Conservation (phyloP, 768 basidiomycete species). For the Chalciporus piperatus region DNA sequence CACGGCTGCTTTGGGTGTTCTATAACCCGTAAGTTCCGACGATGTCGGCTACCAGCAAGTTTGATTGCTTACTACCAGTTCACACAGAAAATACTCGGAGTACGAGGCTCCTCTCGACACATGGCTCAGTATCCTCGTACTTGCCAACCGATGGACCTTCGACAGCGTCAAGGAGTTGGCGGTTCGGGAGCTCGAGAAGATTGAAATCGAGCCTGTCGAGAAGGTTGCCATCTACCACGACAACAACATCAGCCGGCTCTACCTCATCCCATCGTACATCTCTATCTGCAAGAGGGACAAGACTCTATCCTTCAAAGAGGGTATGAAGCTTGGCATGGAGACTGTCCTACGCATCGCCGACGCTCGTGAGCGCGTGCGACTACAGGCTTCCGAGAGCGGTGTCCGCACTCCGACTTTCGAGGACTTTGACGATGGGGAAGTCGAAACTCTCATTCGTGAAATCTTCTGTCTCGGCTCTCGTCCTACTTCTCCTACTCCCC, state of each 20-base stretch:
- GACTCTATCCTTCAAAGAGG: conserved; percentile 38
- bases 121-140: conserved; percentile 40
- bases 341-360: conserved; percentile 36
- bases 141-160: conserved; percentile 42
- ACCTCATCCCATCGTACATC: conserved; percentile 36
- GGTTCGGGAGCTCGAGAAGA: conserved; percentile 38
- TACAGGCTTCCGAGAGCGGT: conserved; percentile 29
- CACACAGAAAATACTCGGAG: conserved; percentile 33
- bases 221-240: conserved; percentile 40
- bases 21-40: conserved; percentile 52
- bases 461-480: conserved; percentile 29
- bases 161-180: conserved; percentile 37
- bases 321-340: conserved; percentile 39
- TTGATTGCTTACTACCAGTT: background rate
- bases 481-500: conserved; percentile 20
- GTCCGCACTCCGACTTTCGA: conserved; percentile 31
- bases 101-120: conserved; percentile 39
- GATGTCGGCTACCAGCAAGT: background rate
- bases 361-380: conserved; percentile 41
- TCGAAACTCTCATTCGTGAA: conserved; percentile 26
- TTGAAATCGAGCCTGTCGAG: conserved; percentile 34
- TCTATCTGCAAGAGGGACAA: conserved; percentile 36
- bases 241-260: conserved; percentile 32
- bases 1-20: conserved; percentile 58
- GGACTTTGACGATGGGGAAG: conserved; percentile 29